Base-by-base conservation (phyloP, 805 yeast species). In the Tetrapisispora taiwanensis region DNA sequence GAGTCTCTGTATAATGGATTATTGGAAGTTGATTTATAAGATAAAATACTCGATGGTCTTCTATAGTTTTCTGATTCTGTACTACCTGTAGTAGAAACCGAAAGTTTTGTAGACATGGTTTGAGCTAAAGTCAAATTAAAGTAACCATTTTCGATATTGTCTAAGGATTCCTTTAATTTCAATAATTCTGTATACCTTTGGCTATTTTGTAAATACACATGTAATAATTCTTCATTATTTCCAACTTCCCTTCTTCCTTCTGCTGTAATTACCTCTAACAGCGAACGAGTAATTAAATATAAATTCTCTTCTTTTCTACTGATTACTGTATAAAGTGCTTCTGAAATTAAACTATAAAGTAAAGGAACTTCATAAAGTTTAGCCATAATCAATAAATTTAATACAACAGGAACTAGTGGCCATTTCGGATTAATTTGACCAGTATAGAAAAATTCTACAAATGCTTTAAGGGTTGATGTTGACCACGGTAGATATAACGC, bases 381-480 rank as follows among this genome's bases (percentile, higher is more conserved):
- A 2, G 89, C 72, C 54, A 80, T 69, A 30, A 78, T 59, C 50
- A 83, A 66, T 39, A 79, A 70, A 50, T 82, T 87, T 33, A 82
- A 67, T 0, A 83, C 74, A 0, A 84, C 78, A 0, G 92, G 90
- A 1, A 75, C 68, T 33, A 84, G 62, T n/a, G 71, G 62, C 90
- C 90, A 83, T 52, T 75, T 79, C 43, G 80, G 76, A 22, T 86
- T 86, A 19, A 84, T 75, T 59, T 83, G 88, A 1, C 92, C 94
- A 5, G 89, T 84, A 54, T 80, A 82, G 44, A 84, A 67, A 58
- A 78, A 84, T 55, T 84, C 92, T 24, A 80, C 68, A 50, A 83
- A 74, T 2, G 87, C 87, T 45, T 71, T 71, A 14, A 82, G 75
- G 0, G 86, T 74, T 1, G 66, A 58, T 1, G 81, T 76, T 2